phyloP scores from a whole-genome alignment of 1,284 basidiomycete genomes.

The Ganoderma lingzhi region DNA sequence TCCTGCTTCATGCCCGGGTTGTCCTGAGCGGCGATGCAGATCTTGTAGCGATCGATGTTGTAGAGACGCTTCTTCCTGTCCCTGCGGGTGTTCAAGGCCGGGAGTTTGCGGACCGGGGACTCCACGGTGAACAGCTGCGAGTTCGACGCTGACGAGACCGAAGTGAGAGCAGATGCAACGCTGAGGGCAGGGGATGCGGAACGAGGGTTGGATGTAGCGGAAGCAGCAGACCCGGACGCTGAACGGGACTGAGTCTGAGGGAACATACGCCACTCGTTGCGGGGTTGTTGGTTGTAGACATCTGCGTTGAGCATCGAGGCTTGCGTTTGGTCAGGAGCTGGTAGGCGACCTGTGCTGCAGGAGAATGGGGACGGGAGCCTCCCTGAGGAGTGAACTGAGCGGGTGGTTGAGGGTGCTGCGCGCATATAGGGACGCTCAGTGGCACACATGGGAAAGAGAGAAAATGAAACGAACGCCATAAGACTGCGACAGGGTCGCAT shows the following conservation, averaged over 20 bases:
- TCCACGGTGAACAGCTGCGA: conserved; percentile 25
- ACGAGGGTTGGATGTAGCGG: conserved; percentile 51
- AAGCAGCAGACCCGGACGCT: conserved; percentile 45
- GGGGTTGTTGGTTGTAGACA: conserved; percentile 10
- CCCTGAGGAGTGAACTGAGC: conserved; percentile 44
- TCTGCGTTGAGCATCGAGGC: conserved; percentile 12
- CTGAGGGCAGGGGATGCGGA: conserved; percentile 70
- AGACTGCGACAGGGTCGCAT: conserved; percentile 31
- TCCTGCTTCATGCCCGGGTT: conserved; percentile 79
- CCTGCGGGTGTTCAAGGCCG: conserved; percentile 24
- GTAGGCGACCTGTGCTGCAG: conserved; percentile 41
- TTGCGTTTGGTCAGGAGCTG: conserved; percentile 18
- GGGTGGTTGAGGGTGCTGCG: conserved; percentile 31
- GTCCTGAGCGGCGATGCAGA: conserved; percentile 72
- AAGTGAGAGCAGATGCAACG: conserved; percentile 58
- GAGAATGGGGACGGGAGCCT: conserved; percentile 49
- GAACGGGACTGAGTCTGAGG: conserved; percentile 52
- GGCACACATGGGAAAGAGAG: conserved; percentile 16
- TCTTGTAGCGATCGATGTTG: conserved; percentile 79
- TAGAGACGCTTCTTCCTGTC: conserved; percentile 74
- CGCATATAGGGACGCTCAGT: conserved; percentile 29
- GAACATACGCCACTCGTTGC: conserved; percentile 16
- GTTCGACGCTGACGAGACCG: conserved; percentile 50
- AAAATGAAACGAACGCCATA: conserved; percentile 45
- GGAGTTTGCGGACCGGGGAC: conserved; percentile 38